phyloP scores from a whole-genome alignment of 1,139 yeast species.

The Lodderomyces oxycetoniae region DNA sequence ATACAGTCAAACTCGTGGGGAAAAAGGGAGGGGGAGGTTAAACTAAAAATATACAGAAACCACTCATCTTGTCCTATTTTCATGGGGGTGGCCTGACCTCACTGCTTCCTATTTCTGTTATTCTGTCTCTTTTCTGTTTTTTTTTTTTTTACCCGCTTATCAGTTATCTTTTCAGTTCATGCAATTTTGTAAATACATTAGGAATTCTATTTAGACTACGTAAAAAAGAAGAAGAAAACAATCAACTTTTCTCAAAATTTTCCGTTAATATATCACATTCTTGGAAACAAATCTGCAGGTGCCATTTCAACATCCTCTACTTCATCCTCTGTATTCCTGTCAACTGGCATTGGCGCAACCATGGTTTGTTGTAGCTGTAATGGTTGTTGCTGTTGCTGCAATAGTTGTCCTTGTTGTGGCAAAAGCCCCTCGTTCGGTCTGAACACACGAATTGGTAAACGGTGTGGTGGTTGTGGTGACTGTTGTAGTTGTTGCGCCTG shows the following conservation, averaged over 20 bases:
- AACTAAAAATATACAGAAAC: too few species aligned
- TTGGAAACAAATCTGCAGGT: conserved; percentile 25
- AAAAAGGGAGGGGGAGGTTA: too few species aligned
- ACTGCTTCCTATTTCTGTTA: too few species aligned
- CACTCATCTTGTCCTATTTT: too few species aligned
- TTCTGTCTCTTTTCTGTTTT: too few species aligned
- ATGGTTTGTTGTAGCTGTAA: conserved; percentile 13
- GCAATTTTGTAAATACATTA: too few species aligned
- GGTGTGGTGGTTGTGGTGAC: conserved; percentile 4
- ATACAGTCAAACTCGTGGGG: too few species aligned
- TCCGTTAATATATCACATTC: conserved; percentile 11
- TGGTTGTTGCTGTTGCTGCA: conserved; percentile 4
- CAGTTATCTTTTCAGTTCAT: too few species aligned
- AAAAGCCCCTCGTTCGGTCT: background rate
- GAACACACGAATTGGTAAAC: background rate
- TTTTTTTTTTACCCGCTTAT: too few species aligned
- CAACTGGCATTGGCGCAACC: background rate
- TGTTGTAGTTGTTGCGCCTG: conserved; percentile 10
- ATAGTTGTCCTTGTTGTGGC: conserved; percentile 5
- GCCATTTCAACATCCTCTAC: conserved; percentile 35
- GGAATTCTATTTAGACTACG: too few species aligned
- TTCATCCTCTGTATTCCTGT: conserved; percentile 8
- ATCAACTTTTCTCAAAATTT: background rate
- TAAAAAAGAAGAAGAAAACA: too few species aligned
- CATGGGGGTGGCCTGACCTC: too few species aligned